Evolutionary conservation across 805 yeast species (phyloP), one percentile per base, ranked within the genome.

Genomic region (Myxozyma monticola): DNA sequence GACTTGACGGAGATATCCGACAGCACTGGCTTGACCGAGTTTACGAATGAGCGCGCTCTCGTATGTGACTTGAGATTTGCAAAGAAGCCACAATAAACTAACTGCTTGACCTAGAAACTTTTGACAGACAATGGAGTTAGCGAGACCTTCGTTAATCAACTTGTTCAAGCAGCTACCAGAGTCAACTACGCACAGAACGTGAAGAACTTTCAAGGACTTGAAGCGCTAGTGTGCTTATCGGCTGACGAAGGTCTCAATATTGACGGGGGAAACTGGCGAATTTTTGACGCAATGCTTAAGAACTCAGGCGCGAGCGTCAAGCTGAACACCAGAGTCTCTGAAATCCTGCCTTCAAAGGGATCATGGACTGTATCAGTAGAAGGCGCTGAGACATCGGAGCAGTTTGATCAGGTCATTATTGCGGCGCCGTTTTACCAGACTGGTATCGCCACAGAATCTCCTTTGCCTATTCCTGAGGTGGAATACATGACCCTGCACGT

Each of bases 251-350:
- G 71, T 1, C 47, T 55, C 9, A 56, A 63, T 3, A 69, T 77
- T 2, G 57, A 61, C 2, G 80, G 79, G 4, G 81, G 81, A 4
- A 76, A 76, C 54, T 71, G 65, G 59, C 64, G 62, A 46, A 70
- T 77, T 15, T 76, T 77, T 57, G 70, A 71, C 24, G 59, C 59
- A 4, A 71, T 75, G 65, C 54, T 73, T n/a, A 53, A 66, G 1
- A 36, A 37, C 2, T 69, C 79, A 0, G 55, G 48, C 1, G 76
- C 79, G 0, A 49, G 42, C 1, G 39, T 70, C 3, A 33, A 26
- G 2, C 48, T 75, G 28, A 57, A 63, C 34, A 59, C 71, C 5
- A 38, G 48, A 2, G 77, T 76, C 5, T 33, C 49, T 0, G 41
- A 48, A 3, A 40, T 73, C 8, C 24, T 29, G 0, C 54, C 43